Base-by-base conservation (phyloP, 192 early-diverging fungal species). In the Jimgerdemannia lactiflua region DNA sequence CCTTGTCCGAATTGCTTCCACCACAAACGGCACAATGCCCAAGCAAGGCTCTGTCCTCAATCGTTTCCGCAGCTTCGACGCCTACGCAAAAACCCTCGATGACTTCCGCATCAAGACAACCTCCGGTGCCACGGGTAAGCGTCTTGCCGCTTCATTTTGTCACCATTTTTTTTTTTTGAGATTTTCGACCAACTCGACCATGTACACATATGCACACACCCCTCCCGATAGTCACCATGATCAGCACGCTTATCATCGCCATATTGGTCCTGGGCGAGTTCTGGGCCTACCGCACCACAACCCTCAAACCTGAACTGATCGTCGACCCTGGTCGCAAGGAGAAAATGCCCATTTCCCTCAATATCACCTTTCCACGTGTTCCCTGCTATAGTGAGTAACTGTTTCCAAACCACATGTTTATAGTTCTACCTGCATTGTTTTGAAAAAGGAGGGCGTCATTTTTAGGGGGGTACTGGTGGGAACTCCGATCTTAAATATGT, bases 21-120 rank as follows among this genome's bases (percentile, higher is more conserved):
- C 29, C 29, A 29, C 29, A 29, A 29, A 29, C 29, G 29, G 64
- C 64, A 65, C 14, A 18, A 87, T 87, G 86, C 79, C 82, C 44
- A 85, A 82, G 77, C 66, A 76, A 70, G 81, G 77, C 18, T 85
- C 90, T 7, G 67, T 87, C n/a, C 73, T 87, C 69, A 78, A 78
- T 65, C 72, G 84, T 42, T 83, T 93, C 71, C 89, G 87, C 73
- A 85, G 82, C 71, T 87, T 94, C 75, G 94, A 95, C 71, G 92
- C 89, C n/a, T 99, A 98, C 75, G 97, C 97, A 11, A 99, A 99
- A 78, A 96, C 97, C 3, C 85, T 97, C 20, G 98, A 99, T 72
- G 95, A 99, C 85, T 97, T 98, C 86, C 87, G 90, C 67, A 85
- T 92, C 19, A 91, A 93, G 77, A 97, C 95, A 8, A 84, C 86